These are phyloP conservation scores for Mesembryanthemum crystallinum DNA, from an alignment of 148 eudicot genomes.

Conservation along the genomic window DNA sequence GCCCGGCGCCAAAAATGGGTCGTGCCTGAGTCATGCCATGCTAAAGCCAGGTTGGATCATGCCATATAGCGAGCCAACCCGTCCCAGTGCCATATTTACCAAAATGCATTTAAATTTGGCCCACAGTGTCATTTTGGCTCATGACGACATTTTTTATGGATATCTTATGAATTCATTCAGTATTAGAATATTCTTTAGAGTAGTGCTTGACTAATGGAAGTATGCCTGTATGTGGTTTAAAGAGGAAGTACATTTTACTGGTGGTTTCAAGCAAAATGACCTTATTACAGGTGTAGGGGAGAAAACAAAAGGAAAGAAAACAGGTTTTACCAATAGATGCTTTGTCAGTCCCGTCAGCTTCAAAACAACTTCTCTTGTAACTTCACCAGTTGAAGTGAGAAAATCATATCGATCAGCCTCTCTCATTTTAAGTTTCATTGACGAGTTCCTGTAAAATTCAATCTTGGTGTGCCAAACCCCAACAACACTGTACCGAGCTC, in stretches of 20 bases:
- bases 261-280: background rate
- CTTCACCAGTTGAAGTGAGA: constrained; percentile 19
- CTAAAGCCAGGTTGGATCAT: no score
- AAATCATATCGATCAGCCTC: constrained; percentile 32
- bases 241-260: no score
- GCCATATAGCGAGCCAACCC: no score
- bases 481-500: constrained; percentile 23
- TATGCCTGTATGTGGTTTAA: background rate
- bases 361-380: constrained; percentile 21
- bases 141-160: no score
- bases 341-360: constrained; percentile 14
- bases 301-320: background rate
- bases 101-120: no score
- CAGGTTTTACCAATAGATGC: constrained; percentile 20
- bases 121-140: no score
- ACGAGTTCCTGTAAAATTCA: constrained; percentile 16
- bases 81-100: no score
- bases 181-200: background rate
- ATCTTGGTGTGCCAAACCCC: constrained; percentile 25
- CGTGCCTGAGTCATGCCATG: no score
- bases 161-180: no score
- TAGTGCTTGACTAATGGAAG: background rate
- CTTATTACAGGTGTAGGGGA: background rate
- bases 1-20: no score
- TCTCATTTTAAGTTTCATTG: constrained; percentile 19